Percentiles rank a stretch among this genome's conserved stretches.
Conservation (phyloP, 2,329 filamentous ascomycete genomes). For the Onygenales sp. region DNA sequence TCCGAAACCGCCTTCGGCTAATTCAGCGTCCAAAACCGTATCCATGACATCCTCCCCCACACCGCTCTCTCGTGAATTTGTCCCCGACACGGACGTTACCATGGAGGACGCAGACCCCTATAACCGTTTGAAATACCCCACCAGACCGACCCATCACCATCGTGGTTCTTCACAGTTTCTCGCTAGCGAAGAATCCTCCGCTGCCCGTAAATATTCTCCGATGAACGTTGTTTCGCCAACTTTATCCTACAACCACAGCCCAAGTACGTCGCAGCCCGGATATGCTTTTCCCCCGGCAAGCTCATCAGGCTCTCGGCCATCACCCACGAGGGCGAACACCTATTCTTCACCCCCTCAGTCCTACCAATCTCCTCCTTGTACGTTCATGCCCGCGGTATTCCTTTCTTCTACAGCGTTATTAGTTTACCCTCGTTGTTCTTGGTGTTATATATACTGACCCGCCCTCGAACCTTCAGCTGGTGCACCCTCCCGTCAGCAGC, state of each 20-base stretch:
- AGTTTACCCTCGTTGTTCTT: neutral
- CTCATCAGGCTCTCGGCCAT: constrained; percentile 55
- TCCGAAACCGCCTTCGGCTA: constrained; percentile 24
- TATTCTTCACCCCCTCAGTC: constrained; percentile 49
- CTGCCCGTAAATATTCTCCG: constrained; percentile 86
- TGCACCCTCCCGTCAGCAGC: constrained; percentile 32
- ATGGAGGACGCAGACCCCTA: constrained; percentile 91
- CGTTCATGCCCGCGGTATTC: constrained; percentile 17
- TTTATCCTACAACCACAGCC: constrained; percentile 64
- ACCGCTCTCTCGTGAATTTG: constrained; percentile 54
- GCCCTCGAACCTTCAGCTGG: constrained; percentile 6
- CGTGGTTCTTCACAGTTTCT: constrained; percentile 66
- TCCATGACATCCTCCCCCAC: constrained; percentile 51
- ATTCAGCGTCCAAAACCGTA: constrained; percentile 38
- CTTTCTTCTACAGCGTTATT: neutral
- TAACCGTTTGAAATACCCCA: constrained; percentile 74
- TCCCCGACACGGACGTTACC: constrained; percentile 61
- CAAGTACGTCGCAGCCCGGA: constrained; percentile 42
- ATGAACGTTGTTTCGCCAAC: constrained; percentile 83
- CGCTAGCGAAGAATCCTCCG: constrained; percentile 65
- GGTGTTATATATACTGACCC: neutral
- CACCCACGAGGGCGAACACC: constrained; percentile 59
- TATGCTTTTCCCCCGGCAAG: constrained; percentile 46
- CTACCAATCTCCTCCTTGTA: constrained; percentile 52
- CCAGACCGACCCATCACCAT: constrained; percentile 63